Conservation (phyloP, 2,329 filamentous ascomycete genomes). For the Aureobasidium pullulans region DNA sequence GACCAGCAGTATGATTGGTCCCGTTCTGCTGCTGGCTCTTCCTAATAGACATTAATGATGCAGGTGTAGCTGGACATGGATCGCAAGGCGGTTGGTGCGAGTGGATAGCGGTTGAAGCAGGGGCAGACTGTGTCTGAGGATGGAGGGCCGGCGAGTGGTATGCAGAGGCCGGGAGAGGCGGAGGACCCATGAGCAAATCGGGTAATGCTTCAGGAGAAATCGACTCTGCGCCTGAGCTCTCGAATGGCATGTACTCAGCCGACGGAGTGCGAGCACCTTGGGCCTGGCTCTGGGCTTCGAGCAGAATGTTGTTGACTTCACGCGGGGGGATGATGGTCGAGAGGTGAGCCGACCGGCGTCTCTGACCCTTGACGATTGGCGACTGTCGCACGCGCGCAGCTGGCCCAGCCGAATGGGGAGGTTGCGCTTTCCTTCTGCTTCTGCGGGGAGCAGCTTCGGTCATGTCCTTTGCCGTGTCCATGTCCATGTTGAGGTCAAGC, state of each 20-base stretch:
- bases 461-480: constrained; percentile 35
- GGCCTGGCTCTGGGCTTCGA: constrained; percentile 28
- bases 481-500: constrained; percentile 33
- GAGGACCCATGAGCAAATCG: constrained; percentile 45
- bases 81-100: constrained; percentile 25
- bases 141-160: constrained; percentile 61
- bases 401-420: constrained; percentile 40
- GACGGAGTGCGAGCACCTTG: constrained; percentile 19
- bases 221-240: constrained; percentile 40
- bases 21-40: constrained; percentile 17
- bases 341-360: constrained; percentile 39
- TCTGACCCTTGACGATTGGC: constrained; percentile 62
- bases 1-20: not conserved
- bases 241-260: constrained; percentile 17
- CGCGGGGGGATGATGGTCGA: constrained; percentile 39
- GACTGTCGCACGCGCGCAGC: constrained; percentile 56
- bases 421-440: constrained; percentile 41
- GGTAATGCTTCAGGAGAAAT: constrained; percentile 44
- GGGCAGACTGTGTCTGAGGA: constrained; percentile 38
- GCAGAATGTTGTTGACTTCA: constrained; percentile 35
- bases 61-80: constrained; percentile 63
- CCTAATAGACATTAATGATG: constrained; percentile 66
- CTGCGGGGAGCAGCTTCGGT: constrained; percentile 21
- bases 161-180: constrained; percentile 58
- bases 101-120: not conserved